Base-by-base conservation (phyloP, 495 filamentous ascomycete genomes). In the Podospora comata region DNA sequence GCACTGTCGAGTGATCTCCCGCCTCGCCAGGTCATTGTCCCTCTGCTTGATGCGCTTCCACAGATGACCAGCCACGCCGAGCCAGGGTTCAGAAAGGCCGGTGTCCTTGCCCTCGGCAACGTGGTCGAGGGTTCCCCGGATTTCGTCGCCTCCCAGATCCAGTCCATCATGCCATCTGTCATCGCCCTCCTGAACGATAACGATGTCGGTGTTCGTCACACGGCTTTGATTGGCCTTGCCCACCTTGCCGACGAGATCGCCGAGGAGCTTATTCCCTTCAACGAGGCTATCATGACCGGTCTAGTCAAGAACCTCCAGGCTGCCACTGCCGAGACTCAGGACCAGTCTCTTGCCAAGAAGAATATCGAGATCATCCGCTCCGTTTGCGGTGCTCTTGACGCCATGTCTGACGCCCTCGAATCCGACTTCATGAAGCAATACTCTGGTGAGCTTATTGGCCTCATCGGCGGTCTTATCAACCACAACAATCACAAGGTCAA, bases 51-150 rank as follows among this genome's bases (percentile, higher is more conserved):
- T 65, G 86, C 88, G 9, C 88, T 99, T 55, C 89, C 91, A 13
- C 84, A 87, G 65, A 98, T 95, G 75, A 90, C 93, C 76, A 87
- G 83, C 73, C 87, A 84, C 73, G 75, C 77, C 64, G 83, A 96
- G 71, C 85, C 94, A 26, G 89, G 91, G 68, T 90, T 88, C 78
- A 89, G 94, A 60, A 91, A 93, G 77, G 95, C 94, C 55, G 93
- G 92, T 78, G 92, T 97, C 74, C 85, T 98, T 70, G 90, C 95
- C 7, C 84, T 99, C 4, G 95, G 94, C 65, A 96, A 92, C 83
- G 93, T 91, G 72, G 95, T 97, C 64, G 95, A 99, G 80, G 95
- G 95, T 70, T 96, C 95, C 48, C 95, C 95, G 7, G 95, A 97
- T 73, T 97, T 97, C 80, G 90, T 97, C 72, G 90, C 89, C 68